These are phyloP conservation scores for Pleurotus giganteus DNA, from an alignment of 768 basidiomycete genomes.

Conservation along the genomic window DNA sequence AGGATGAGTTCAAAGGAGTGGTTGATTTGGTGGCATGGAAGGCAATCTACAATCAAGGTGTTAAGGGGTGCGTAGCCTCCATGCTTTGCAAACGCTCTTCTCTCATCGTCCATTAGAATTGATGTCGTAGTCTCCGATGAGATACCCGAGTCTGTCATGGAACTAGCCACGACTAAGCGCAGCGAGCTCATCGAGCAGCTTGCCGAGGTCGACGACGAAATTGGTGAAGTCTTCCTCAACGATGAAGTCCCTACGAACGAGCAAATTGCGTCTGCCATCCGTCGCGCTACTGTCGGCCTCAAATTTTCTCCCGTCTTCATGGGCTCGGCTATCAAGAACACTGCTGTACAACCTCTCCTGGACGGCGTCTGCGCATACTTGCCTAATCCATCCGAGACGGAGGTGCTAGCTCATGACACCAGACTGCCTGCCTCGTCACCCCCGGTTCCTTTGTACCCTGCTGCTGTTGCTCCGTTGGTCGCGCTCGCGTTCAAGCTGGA, in stretches of 20 bases:
- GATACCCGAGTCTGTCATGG: conserved; percentile 75
- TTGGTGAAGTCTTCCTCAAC: conserved; percentile 88
- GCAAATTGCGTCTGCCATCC: conserved; percentile 82
- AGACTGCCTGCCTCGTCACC: conserved; percentile 62
- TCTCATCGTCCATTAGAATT: conserved; percentile 41
- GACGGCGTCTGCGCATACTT: conserved; percentile 97
- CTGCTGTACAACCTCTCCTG: conserved; percentile 88
- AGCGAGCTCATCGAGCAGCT: conserved; percentile 91
- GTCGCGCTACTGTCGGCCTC: conserved; percentile 82
- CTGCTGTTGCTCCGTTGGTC: conserved; percentile 83
- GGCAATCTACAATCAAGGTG: conserved; percentile 90
- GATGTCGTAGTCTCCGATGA: conserved; percentile 81
- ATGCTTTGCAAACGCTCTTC: not conserved
- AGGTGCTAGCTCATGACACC: conserved; percentile 81
- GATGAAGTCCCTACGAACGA: conserved; percentile 72
- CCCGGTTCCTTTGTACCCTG: conserved; percentile 75
- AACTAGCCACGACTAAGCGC: conserved; percentile 81
- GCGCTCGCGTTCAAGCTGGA: conserved; percentile 98
- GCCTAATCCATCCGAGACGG: conserved; percentile 80
- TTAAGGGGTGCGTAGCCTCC: conserved; percentile 71
- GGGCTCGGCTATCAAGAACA: conserved; percentile 97
- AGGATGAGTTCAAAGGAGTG: conserved; percentile 85
- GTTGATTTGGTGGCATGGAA: conserved; percentile 96
- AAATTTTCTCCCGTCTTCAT: conserved; percentile 97
- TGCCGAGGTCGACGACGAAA: conserved; percentile 93